phyloP scores from a whole-genome alignment of 2,329 filamentous ascomycete genomes.

The Albophoma yamanashiensis region DNA sequence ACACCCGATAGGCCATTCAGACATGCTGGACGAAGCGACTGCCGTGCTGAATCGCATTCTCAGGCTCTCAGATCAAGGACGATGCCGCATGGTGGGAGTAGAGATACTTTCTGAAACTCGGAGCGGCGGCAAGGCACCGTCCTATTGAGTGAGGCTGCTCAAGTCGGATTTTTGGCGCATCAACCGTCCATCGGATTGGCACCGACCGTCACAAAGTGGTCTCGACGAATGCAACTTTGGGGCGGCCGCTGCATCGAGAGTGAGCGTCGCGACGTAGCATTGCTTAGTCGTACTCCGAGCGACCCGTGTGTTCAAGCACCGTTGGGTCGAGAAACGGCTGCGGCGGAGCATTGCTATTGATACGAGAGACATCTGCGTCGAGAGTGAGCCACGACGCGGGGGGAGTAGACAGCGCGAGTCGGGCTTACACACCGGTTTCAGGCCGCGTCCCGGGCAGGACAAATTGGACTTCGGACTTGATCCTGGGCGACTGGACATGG shows the following conservation, averaged over 20 bases:
- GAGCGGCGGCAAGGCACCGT: neutral
- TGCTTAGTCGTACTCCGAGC: no score
- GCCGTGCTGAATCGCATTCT: neutral
- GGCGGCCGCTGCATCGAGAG: no score
- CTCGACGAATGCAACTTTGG: neutral
- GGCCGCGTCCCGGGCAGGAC: conserved; percentile 15
- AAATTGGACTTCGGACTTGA: conserved; percentile 17
- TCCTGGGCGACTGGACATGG: conserved; percentile 13
- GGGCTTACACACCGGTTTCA: conserved; percentile 12
- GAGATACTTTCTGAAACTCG: neutral
- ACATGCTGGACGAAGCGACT: neutral
- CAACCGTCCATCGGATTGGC: neutral
- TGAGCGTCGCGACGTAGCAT: no score
- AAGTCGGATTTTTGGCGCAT: no score
- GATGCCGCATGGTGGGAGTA: neutral
- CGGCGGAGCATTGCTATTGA: conserved; percentile 16
- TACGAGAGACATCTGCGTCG: conserved; percentile 12
- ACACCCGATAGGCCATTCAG: neutral
- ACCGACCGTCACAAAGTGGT: no score
- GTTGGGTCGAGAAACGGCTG: conserved; percentile 26
- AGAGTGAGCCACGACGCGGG: neutral
- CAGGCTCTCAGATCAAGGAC: no score
- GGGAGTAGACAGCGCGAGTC: neutral
- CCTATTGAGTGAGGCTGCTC: neutral
- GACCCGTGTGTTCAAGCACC: no score